Percentiles rank a stretch among this genome's conserved stretches.
These are phyloP conservation scores for Pythium phragmitis DNA, from an alignment of 352 stramenopile species.

Conservation along the genomic window DNA sequence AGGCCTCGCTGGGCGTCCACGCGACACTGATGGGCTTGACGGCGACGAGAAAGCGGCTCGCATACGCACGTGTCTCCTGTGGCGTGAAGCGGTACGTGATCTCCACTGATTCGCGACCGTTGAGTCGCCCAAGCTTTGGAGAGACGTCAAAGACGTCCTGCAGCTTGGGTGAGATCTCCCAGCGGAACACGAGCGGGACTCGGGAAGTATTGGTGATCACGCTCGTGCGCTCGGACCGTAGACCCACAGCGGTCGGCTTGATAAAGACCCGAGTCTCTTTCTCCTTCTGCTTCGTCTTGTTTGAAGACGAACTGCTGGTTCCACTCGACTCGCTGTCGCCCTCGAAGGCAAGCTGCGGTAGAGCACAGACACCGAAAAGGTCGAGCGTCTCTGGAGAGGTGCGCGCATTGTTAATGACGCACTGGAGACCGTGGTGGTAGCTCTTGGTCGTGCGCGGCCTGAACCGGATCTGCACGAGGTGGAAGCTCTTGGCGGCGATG, in stretches of 20 bases:
- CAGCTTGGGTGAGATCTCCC: constrained; percentile 61
- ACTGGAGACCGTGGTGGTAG: constrained; percentile 63
- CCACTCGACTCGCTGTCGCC: constrained; percentile 23
- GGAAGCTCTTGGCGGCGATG: constrained; percentile 75
- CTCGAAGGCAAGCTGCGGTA: constrained; percentile 52
- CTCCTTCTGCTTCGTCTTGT: neutral
- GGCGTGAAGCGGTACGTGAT: constrained; percentile 85
- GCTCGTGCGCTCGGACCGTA: constrained; percentile 55
- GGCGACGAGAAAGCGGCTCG: constrained; percentile 56
- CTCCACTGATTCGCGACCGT: constrained; percentile 67
- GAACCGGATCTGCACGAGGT: constrained; percentile 83
- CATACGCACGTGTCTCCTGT: constrained; percentile 68
- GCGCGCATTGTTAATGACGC: constrained; percentile 69
- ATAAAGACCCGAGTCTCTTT: constrained; percentile 62
- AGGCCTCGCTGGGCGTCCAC: constrained; percentile 25
- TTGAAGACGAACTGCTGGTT: constrained; percentile 4
- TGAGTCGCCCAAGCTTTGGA: constrained; percentile 72
- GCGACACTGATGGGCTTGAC: constrained; percentile 75
- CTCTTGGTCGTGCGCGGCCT: constrained; percentile 40
- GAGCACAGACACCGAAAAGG: constrained; percentile 50
- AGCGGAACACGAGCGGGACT: constrained; percentile 86
- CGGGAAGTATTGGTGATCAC: constrained; percentile 77
- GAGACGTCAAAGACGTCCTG: constrained; percentile 61
- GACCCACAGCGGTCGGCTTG: constrained; percentile 81
- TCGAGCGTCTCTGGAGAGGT: constrained; percentile 53